Percentiles rank a stretch among this genome's conserved stretches.
Conservation (phyloP, 202 grass and related monocot genomes). For the Schoenoplectus tabernaemontani region DNA sequence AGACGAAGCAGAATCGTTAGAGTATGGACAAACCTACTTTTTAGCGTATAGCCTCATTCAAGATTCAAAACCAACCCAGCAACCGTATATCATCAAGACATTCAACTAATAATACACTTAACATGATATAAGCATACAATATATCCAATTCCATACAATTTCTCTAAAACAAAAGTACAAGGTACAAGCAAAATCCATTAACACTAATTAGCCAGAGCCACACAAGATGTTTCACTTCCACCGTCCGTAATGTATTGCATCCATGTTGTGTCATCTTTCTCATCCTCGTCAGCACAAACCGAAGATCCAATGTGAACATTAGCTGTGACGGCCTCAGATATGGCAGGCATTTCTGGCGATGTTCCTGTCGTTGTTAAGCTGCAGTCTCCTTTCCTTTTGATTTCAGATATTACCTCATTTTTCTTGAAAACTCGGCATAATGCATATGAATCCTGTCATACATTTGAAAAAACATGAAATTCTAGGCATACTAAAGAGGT, state of each 20-base stretch:
- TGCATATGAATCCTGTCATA: constrained; percentile 60
- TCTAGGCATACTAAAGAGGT: not conserved
- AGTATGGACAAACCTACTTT: too few species aligned
- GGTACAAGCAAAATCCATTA: not conserved
- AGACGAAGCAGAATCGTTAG: too few species aligned
- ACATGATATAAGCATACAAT: constrained; percentile 8
- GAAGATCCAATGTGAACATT: constrained; percentile 42
- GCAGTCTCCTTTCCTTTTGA: constrained; percentile 52
- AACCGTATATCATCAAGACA: not conserved
- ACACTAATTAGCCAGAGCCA: not conserved
- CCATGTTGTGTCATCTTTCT: constrained; percentile 78
- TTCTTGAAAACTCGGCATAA: constrained; percentile 98
- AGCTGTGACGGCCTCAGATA: constrained; percentile 7
- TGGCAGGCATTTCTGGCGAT: constrained; percentile 34
- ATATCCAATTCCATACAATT: not conserved
- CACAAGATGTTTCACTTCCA: constrained; percentile 43
- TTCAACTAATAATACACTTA: not conserved
- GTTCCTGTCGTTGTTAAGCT: constrained; percentile 43
- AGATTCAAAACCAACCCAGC: not conserved
- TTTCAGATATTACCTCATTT: constrained; percentile 46
- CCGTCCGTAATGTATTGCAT: constrained; percentile 95
- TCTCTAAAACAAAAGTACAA: not conserved
- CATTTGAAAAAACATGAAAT: not conserved
- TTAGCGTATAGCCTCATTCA: too few species aligned
- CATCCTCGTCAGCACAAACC: constrained; percentile 51